phyloP scores from a whole-genome alignment of 331 rosid species.

The Pyracantha coccinea region DNA sequence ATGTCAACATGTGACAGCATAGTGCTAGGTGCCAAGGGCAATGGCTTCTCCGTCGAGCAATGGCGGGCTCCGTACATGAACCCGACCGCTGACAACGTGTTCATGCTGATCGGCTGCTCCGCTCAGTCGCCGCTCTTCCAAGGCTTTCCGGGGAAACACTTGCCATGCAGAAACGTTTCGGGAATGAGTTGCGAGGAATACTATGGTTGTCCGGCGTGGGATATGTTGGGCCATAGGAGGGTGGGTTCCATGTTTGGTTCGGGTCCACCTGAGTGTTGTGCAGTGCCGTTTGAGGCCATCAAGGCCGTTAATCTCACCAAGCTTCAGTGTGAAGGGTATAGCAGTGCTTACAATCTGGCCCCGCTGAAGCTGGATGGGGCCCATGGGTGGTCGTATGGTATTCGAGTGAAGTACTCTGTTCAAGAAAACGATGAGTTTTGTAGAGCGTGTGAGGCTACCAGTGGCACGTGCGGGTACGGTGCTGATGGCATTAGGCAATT shows the following conservation, averaged over 20 bases:
- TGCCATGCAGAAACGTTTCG: constrained; percentile 80
- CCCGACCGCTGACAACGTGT: constrained; percentile 66
- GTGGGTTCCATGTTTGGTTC: constrained; percentile 47
- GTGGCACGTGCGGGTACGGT: constrained; percentile 86
- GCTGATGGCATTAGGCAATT: constrained; percentile 56
- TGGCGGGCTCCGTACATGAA: constrained; percentile 79
- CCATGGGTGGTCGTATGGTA: constrained; percentile 71
- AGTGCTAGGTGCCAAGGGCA: constrained; percentile 60
- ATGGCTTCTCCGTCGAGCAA: constrained; percentile 64
- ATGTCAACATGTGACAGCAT: constrained; percentile 74
- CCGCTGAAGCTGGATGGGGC: constrained; percentile 75
- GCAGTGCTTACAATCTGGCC: constrained; percentile 80
- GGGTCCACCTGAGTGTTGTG: constrained; percentile 84
- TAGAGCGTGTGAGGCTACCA: constrained; percentile 78
- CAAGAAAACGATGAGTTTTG: constrained; percentile 71
- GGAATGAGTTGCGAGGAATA: constrained; percentile 94
- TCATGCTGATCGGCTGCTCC: constrained; percentile 87
- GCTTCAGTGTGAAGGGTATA: constrained; percentile 85
- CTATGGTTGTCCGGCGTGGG: constrained; percentile 86
- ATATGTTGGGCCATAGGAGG: constrained; percentile 48
- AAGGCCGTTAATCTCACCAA: constrained; percentile 65
- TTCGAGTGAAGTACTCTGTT: constrained; percentile 71
- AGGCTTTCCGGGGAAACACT: constrained; percentile 81
- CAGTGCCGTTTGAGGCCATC: constrained; percentile 56
- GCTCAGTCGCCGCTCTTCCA: constrained; percentile 78